phyloP scores from a whole-genome alignment of 1,139 yeast genomes.

The Saccharomycopsis hybrid region DNA sequence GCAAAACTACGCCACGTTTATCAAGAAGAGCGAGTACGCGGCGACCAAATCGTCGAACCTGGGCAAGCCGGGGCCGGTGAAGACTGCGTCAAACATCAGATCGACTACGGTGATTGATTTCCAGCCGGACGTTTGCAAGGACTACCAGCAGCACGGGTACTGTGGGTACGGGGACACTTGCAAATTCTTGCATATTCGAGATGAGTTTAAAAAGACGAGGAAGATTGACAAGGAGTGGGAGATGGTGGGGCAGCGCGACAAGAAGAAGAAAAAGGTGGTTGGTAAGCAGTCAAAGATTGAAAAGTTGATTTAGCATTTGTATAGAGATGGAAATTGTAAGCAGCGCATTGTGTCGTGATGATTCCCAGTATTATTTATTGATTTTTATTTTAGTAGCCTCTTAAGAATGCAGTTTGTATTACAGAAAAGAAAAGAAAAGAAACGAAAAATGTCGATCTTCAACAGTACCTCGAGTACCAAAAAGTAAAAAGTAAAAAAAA shows the following conservation, averaged over 20 bases:
- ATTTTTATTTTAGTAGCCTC: neutral
- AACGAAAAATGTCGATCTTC: too few species aligned
- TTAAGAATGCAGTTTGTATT: too few species aligned
- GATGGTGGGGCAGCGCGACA: constrained; percentile 16
- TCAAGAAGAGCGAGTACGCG: constrained; percentile 22
- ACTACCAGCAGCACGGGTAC: constrained; percentile 83
- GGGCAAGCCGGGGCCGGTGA: constrained; percentile 32
- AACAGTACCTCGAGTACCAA: neutral
- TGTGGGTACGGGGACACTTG: constrained; percentile 99
- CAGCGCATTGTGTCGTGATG: neutral
- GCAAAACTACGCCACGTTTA: constrained; percentile 27
- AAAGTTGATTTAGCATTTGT: constrained; percentile 5
- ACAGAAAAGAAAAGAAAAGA: too few species aligned
- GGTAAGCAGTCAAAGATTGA: constrained; percentile 5
- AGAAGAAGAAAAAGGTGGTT: constrained; percentile 16
- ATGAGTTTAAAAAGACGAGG: constrained; percentile 74
- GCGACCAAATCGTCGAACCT: too few species aligned
- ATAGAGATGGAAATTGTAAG: too few species aligned
- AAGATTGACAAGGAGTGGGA: constrained; percentile 75
- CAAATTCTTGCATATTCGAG: constrained; percentile 85
- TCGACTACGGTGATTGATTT: constrained; percentile 80
- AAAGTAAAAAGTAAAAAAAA: neutral
- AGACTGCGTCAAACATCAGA: constrained; percentile 48
- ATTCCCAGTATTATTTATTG: neutral
- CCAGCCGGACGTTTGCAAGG: constrained; percentile 94